Conservation (phyloP, 768 basidiomycete species). For the Podaxis rugospora region DNA sequence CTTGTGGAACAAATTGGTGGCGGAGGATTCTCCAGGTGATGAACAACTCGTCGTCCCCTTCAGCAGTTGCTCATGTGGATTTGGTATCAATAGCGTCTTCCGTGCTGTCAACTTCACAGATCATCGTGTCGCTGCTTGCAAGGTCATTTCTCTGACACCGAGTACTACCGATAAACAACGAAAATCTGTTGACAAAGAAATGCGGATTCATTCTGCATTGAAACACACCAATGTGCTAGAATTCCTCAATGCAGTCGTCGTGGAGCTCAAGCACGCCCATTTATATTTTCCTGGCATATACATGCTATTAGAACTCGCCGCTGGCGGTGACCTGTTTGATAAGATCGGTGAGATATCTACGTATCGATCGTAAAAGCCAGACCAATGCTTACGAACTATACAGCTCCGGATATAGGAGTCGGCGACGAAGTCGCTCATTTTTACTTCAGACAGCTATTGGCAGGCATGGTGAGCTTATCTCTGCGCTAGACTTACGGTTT, state of each 20-base stretch:
- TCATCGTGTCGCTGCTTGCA: conserved; percentile 81
- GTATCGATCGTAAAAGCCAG: neutral
- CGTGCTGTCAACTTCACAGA: conserved; percentile 68
- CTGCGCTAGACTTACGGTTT: neutral
- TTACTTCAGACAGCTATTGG: conserved; percentile 83
- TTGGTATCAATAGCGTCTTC: conserved; percentile 57
- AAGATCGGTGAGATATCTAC: conserved; percentile 75
- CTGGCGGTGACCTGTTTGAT: conserved; percentile 95
- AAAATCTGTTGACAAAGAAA: conserved; percentile 87
- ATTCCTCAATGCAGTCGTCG: conserved; percentile 73
- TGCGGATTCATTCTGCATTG: conserved; percentile 78
- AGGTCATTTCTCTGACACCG: conserved; percentile 64
- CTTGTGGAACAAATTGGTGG: conserved; percentile 14
- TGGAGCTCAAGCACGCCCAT: conserved; percentile 56
- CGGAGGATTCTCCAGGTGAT: conserved; percentile 16
- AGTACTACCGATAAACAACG: conserved; percentile 64
- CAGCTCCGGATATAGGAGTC: conserved; percentile 89
- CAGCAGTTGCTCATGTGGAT: neutral
- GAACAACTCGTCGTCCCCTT: neutral
- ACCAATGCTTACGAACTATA: neutral
- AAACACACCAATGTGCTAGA: conserved; percentile 80
- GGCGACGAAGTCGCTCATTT: conserved; percentile 83
- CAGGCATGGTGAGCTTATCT: conserved; percentile 64
- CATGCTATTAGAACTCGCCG: conserved; percentile 89
- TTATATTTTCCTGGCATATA: conserved; percentile 80